phyloP scores from a whole-genome alignment of 768 basidiomycete species.

The Pholiota molesta region DNA sequence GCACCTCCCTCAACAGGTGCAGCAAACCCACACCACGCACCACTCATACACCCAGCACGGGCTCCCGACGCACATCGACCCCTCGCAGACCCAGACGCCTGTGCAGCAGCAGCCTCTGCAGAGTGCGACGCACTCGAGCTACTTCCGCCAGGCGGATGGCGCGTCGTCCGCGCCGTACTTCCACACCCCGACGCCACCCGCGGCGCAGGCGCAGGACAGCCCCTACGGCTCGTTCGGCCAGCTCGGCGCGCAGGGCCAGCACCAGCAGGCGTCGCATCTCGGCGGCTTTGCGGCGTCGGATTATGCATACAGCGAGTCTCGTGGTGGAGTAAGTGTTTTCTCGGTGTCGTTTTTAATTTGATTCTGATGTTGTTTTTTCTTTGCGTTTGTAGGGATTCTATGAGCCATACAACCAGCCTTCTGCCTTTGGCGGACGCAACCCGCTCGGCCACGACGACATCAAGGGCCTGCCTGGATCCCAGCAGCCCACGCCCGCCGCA shows the following conservation, averaged over 20 bases:
- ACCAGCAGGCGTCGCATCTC: conserved; percentile 60
- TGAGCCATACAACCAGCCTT: conserved; percentile 69
- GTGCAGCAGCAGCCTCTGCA: conserved; percentile 45
- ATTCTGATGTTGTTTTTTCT: conserved; percentile 17
- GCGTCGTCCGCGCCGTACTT: conserved; percentile 58
- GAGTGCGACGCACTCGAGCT: conserved; percentile 45
- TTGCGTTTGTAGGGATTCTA: conserved; percentile 63
- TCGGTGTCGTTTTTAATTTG: conserved; percentile 6
- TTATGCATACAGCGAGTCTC: conserved; percentile 70
- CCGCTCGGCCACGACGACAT: conserved; percentile 76
- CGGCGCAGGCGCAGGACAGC: conserved; percentile 61
- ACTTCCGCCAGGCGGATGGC: conserved; percentile 71
- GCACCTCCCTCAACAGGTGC: conserved; percentile 45
- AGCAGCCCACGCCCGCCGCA: conserved; percentile 49
- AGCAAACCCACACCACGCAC: conserved; percentile 43
- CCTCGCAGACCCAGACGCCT: conserved; percentile 38
- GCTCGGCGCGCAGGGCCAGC: conserved; percentile 55
- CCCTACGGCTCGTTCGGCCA: conserved; percentile 73
- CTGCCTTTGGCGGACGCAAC: conserved; percentile 65
- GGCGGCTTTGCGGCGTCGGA: conserved; percentile 63
- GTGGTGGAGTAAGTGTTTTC: conserved; percentile 51
- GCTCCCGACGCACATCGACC: conserved; percentile 67
- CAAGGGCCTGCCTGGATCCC: conserved; percentile 66
- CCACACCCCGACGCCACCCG: conserved; percentile 79
- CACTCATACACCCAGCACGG: conserved; percentile 70